Percentiles rank a stretch among this genome's conserved stretches.
These are phyloP conservation scores for Beauveria rudraprayagi DNA, from an alignment of 2,329 filamentous ascomycete genomes.

Conservation along the genomic window DNA sequence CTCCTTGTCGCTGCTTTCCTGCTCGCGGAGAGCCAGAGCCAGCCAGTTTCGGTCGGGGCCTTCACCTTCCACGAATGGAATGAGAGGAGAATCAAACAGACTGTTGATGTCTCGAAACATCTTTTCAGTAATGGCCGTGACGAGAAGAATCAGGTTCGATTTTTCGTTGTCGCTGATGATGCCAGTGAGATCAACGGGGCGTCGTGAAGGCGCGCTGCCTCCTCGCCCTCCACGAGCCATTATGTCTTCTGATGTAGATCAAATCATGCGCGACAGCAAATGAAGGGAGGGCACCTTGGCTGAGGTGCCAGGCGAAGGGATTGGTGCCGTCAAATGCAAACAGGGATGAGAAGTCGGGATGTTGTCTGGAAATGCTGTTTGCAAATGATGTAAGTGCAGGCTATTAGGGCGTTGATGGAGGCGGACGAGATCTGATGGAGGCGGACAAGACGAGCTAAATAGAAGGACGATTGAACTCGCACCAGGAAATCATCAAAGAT, in stretches of 20 bases:
- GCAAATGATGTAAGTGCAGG: neutral
- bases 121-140: slow-evolving; percentile 44
- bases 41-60: slow-evolving; percentile 28
- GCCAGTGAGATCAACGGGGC: slow-evolving; percentile 43
- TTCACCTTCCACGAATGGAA: slow-evolving; percentile 23
- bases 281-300: neutral
- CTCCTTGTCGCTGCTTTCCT: slow-evolving; percentile 25
- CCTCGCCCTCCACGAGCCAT: slow-evolving; percentile 35
- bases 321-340: neutral
- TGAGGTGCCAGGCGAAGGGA: neutral
- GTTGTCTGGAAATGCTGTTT: neutral
- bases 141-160: slow-evolving; percentile 43
- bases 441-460: neutral
- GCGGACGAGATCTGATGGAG: neutral
- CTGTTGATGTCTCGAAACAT: slow-evolving; percentile 45
- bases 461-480: neutral
- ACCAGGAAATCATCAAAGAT: neutral
- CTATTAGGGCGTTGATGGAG: neutral
- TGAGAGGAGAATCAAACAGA: slow-evolving; percentile 41
- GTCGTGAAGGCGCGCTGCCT: slow-evolving; percentile 27
- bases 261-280: slow-evolving; percentile 4
- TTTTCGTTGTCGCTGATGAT: slow-evolving; percentile 41
- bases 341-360: neutral
- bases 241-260: slow-evolving; percentile 7
- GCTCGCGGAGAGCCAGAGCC: slow-evolving; percentile 23